These are phyloP conservation scores for Chlamydomonas incerta DNA, from an alignment of 139 green algal species.

Conservation along the genomic window DNA sequence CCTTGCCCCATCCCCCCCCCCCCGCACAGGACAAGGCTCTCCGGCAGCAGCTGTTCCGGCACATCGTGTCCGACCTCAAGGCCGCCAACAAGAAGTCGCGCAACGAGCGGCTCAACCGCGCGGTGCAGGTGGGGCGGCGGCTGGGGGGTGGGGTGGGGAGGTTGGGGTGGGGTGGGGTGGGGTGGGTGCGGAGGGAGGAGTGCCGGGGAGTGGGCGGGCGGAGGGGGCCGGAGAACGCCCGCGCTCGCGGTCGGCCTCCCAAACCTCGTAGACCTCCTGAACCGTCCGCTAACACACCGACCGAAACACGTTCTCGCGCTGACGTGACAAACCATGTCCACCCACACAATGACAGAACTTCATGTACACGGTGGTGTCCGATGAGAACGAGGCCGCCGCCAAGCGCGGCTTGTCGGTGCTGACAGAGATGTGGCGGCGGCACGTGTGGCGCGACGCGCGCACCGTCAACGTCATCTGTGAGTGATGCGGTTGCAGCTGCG, in stretches of 20 bases:
- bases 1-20: not conserved
- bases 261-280: too few relatives aligned
- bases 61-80: constrained; percentile 96
- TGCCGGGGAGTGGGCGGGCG: too few relatives aligned
- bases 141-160: too few relatives aligned
- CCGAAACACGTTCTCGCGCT: too few relatives aligned
- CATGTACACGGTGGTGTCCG: constrained; percentile 49
- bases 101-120: constrained; percentile 90
- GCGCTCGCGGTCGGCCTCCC: too few relatives aligned
- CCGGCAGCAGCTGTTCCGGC: constrained; percentile 85
- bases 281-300: too few relatives aligned
- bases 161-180: too few relatives aligned
- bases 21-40: constrained; percentile 87
- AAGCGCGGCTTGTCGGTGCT: constrained; percentile 94
- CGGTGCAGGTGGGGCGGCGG: constrained; percentile 56
- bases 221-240: too few relatives aligned
- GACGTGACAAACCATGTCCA: too few relatives aligned
- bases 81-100: constrained; percentile 82
- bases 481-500: not conserved
- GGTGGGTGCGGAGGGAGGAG: too few relatives aligned
- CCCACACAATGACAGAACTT: constrained; percentile 7
- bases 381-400: constrained; percentile 88
- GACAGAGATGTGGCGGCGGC: constrained; percentile 92
- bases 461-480: constrained; percentile 95
- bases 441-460: constrained; percentile 95